Evolutionary conservation across 208 protist species (phyloP).

Genomic region (Crithidia fasciculata): DNA sequence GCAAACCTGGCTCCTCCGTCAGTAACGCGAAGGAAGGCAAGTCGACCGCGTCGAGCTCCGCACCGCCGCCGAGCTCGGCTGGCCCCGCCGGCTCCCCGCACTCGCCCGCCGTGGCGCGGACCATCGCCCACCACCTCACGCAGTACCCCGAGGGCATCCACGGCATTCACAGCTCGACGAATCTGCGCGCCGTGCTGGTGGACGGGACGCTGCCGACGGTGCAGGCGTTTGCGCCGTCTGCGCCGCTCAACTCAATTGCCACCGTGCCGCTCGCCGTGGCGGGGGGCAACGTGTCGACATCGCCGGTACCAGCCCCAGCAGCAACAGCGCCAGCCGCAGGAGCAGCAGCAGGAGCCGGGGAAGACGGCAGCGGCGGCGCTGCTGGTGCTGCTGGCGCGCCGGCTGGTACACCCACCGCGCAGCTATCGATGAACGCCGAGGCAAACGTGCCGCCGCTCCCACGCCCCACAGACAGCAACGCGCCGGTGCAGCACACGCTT

Average conservation of each 20-base stretch:
- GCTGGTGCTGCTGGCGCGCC: not conserved
- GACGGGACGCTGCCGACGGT: constrained; percentile 37
- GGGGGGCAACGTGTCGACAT: not conserved
- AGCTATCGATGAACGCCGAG: constrained; percentile 18
- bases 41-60: constrained; percentile 2
- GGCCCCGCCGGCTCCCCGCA: constrained; percentile 14
- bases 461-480: constrained; percentile 31
- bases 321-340: not conserved
- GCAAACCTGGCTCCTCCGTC: constrained; percentile 3
- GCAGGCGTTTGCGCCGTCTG: constrained; percentile 14
- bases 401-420: not conserved
- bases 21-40: constrained; percentile 2
- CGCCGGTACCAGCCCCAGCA: not conserved
- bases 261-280: constrained; percentile 13
- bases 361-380: not conserved
- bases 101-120: constrained; percentile 28
- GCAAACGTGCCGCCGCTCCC: constrained; percentile 43
- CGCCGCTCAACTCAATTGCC: constrained; percentile 2
- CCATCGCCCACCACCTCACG: constrained; percentile 47
- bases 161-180: constrained; percentile 54
- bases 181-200: constrained; percentile 54
- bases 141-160: constrained; percentile 78
- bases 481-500: constrained; percentile 75
- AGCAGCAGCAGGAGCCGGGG: not conserved
- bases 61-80: not conserved